Conservation (phyloP, 1,139 yeast genomes). For the Saccharomyces hybrid region DNA sequence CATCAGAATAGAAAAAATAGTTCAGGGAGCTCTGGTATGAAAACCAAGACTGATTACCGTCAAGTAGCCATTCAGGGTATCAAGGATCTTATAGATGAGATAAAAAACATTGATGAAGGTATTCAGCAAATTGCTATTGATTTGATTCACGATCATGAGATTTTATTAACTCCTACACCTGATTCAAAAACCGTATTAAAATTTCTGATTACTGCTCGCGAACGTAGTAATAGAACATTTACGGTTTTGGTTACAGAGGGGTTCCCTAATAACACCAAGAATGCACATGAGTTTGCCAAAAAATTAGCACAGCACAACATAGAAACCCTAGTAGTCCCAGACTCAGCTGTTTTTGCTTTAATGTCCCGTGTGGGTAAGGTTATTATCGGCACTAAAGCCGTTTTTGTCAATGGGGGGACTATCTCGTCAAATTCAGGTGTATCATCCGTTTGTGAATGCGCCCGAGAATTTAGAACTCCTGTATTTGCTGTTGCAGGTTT, state of each 20-base stretch:
- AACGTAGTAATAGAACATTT: conserved; percentile 66
- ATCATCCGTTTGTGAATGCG: conserved; percentile 90
- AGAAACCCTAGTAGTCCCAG: conserved; percentile 88
- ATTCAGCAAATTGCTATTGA: conserved; percentile 87
- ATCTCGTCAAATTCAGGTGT: conserved; percentile 78
- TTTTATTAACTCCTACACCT: conserved; percentile 87
- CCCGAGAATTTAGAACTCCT: conserved; percentile 89
- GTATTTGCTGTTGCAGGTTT: conserved; percentile 93
- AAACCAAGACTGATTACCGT: conserved; percentile 49
- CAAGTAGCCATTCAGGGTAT: conserved; percentile 91
- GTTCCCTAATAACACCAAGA: conserved; percentile 75
- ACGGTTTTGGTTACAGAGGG: conserved; percentile 89
- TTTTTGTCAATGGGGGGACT: conserved; percentile 94
- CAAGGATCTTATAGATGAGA: conserved; percentile 87
- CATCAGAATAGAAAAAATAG: conserved; percentile 19
- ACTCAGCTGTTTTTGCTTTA: conserved; percentile 84
- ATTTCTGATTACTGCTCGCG: conserved; percentile 77
- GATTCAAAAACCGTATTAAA: conserved; percentile 83
- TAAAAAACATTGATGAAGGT: conserved; percentile 81
- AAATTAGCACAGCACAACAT: conserved; percentile 77
- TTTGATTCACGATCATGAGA: conserved; percentile 89
- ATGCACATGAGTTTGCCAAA: conserved; percentile 73
- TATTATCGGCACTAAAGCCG: conserved; percentile 82
- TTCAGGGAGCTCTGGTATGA: conserved; percentile 17
- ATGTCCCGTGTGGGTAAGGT: conserved; percentile 98